Evolutionary conservation across 2,329 filamentous ascomycete species (phyloP).

Genomic region (Stemphylium beticola): DNA sequence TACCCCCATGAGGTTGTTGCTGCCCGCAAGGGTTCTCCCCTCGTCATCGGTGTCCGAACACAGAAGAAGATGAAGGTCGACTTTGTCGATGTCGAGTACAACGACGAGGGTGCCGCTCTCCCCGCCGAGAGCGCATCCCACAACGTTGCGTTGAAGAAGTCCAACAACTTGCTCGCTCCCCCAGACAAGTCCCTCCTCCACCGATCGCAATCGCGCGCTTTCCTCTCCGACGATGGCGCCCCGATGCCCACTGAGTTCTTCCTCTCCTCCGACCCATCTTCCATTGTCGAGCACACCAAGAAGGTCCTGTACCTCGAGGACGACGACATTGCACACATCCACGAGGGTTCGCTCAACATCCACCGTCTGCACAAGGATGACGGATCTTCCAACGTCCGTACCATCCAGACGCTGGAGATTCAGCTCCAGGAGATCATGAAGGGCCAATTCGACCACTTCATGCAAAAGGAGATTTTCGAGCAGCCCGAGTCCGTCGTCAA

Average conservation of each 20-base stretch:
- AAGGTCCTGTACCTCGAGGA: slow-evolving; percentile 99
- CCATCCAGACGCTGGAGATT: slow-evolving; percentile 97
- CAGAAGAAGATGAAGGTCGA: slow-evolving; percentile 99
- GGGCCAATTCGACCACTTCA: slow-evolving; percentile 99
- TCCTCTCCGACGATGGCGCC: slow-evolving; percentile 97
- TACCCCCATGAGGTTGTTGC: slow-evolving; percentile 98
- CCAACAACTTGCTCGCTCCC: slow-evolving; percentile 70
- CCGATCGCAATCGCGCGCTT: slow-evolving; percentile 96
- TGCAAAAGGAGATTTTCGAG: slow-evolving; percentile 99
- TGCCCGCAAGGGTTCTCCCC: slow-evolving; percentile 95
- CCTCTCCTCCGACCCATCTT: slow-evolving; percentile 96
- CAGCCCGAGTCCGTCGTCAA: slow-evolving; percentile 99
- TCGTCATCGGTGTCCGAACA: slow-evolving; percentile 96
- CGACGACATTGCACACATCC: slow-evolving; percentile 99
- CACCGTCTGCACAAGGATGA: slow-evolving; percentile 97
- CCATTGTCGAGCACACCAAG: slow-evolving; percentile 99
- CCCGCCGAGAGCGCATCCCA: slow-evolving; percentile 94
- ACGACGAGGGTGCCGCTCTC: slow-evolving; percentile 77
- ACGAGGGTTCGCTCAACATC: slow-evolving; percentile 98
- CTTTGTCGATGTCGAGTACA: slow-evolving; percentile 98
- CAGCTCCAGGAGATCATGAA: slow-evolving; percentile 99
- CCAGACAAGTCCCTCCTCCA: slow-evolving; percentile 98
- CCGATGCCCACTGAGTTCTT: slow-evolving; percentile 99
- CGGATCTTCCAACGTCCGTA: slow-evolving; percentile 93
- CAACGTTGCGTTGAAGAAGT: slow-evolving; percentile 94